These are phyloP conservation scores for Penicillium herquei DNA, from an alignment of 495 filamentous ascomycete species.

Conservation along the genomic window DNA sequence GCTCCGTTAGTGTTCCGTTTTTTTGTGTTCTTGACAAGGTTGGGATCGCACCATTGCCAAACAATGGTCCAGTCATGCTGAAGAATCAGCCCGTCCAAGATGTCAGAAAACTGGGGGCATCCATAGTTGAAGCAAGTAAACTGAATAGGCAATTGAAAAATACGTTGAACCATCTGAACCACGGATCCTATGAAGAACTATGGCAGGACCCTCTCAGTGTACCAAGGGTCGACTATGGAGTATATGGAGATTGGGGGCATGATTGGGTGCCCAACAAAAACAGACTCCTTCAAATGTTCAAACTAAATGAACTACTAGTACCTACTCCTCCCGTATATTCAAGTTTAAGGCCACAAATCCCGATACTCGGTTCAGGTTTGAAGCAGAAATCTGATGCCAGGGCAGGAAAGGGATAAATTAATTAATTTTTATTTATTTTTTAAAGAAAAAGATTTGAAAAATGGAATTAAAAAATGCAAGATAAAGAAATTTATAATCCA, in stretches of 20 bases:
- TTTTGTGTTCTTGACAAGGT: constrained; percentile 4
- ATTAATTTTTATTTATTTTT: neutral
- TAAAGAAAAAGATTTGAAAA: constrained; percentile 11
- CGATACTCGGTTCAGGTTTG: neutral
- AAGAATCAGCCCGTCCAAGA: constrained; percentile 13
- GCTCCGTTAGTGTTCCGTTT: neutral
- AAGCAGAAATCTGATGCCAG: neutral
- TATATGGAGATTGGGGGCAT: neutral
- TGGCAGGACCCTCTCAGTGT: neutral
- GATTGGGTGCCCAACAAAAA: constrained; percentile 5
- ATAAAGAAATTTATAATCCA: neutral
- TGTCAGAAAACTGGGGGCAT: neutral
- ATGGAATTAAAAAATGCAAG: constrained; percentile 7
- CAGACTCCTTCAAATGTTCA: too few species aligned
- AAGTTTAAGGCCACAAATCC: neutral
- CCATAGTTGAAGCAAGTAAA: neutral
- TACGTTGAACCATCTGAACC: constrained; percentile 5
- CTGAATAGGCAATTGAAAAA: constrained; percentile 1
- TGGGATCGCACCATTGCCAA: too few species aligned
- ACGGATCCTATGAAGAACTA: neutral
- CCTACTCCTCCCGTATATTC: neutral
- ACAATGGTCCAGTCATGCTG: constrained; percentile 11
- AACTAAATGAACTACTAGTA: too few species aligned
- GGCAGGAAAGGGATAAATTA: neutral
- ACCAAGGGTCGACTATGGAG: neutral